Evolutionary conservation across 371 early-diverging fungal genomes (phyloP).

Genomic region (Umbelopsis sp.): DNA sequence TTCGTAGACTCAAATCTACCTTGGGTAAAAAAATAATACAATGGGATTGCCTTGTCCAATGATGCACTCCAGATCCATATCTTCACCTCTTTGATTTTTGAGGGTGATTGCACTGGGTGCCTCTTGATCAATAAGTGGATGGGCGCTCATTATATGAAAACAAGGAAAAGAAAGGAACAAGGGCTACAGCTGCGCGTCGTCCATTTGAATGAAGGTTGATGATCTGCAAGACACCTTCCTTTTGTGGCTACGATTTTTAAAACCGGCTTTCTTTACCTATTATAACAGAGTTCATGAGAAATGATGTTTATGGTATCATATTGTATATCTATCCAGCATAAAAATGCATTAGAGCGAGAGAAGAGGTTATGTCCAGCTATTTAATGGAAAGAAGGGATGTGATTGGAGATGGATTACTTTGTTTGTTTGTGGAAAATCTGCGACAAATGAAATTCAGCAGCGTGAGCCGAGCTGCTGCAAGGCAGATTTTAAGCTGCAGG

Average conservation of each 20-base stretch:
- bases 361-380: no score
- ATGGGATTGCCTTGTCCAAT: slow-evolving; percentile 26
- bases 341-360: no score
- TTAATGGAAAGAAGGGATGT: no score
- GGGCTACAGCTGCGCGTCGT: background rate
- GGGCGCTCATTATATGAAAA: slow-evolving; percentile 9
- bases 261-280: background rate
- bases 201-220: background rate
- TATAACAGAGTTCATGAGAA: no score
- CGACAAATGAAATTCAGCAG: no score
- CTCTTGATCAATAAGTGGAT: slow-evolving; percentile 33
- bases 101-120: slow-evolving; percentile 32
- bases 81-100: slow-evolving; percentile 36
- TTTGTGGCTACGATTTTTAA: background rate
- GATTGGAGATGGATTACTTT: no score
- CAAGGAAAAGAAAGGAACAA: background rate
- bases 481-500: background rate
- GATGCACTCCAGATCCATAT: slow-evolving; percentile 26
- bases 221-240: slow-evolving; percentile 5
- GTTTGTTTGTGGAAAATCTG: no score
- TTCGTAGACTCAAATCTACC: slow-evolving; percentile 21
- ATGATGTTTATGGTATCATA: no score
- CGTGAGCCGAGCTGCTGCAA: background rate
- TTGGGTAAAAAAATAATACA: slow-evolving; percentile 44
- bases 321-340: no score